These are phyloP conservation scores for Coemansia sp. DNA, from an alignment of 192 early-diverging fungal genomes.

Conservation along the genomic window DNA sequence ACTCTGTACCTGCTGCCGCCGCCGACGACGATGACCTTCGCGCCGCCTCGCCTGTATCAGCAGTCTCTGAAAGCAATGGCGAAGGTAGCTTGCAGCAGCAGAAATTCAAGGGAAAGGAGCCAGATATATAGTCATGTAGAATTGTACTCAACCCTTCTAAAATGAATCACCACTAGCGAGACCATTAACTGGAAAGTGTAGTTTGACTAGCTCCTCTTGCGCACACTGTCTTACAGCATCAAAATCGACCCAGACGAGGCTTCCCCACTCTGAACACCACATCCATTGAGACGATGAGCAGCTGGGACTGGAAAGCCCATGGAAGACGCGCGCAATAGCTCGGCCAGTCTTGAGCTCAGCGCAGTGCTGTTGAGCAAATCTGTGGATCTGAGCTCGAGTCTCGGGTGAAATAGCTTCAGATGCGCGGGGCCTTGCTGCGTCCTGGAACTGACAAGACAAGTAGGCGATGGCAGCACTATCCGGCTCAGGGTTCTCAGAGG, in stretches of 20 bases:
- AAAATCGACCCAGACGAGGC: conserved; percentile 41
- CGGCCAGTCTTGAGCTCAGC: conserved; percentile 33
- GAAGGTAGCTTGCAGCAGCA: not conserved
- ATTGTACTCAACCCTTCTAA: not conserved
- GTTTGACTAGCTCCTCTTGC: conserved; percentile 39
- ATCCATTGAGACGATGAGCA: conserved; percentile 42
- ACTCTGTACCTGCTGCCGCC: not conserved
- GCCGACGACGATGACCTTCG: not conserved
- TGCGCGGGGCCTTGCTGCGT: not conserved
- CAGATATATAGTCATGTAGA: conserved; percentile 7
- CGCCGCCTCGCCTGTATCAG: not conserved
- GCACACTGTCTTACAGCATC: conserved; percentile 37
- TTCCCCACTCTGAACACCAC: conserved; percentile 51
- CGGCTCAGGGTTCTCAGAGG: not conserved
- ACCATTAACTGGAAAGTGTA: conserved; percentile 15
- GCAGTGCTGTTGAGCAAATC: conserved; percentile 36
- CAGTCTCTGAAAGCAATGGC: not conserved
- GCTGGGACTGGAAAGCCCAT: conserved; percentile 45
- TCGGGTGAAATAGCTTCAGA: not conserved
- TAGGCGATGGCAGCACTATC: not conserved
- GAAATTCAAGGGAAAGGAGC: conserved; percentile 23
- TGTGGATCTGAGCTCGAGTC: conserved; percentile 12
- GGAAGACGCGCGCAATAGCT: conserved; percentile 45
- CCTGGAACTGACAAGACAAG: not conserved
- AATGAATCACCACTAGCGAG: not conserved